Evolutionary conservation across 2,329 filamentous ascomycete genomes (phyloP).

Genomic region (Aspergillus viridinutans): DNA sequence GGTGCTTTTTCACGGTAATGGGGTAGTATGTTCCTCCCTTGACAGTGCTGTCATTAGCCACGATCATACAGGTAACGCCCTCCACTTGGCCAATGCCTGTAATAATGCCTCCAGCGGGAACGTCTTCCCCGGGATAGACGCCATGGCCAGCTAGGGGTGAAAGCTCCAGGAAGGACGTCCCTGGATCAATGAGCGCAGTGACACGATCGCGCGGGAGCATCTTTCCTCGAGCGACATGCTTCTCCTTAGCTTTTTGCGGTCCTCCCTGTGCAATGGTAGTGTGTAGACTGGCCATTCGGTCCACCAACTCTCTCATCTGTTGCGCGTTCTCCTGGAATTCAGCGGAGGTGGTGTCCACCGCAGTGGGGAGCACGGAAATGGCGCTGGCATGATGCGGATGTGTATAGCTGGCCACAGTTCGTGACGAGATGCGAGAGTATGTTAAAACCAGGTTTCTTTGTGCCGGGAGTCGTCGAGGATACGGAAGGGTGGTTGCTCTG

Average conservation of each 20-base stretch:
- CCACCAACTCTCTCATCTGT: conserved; percentile 71
- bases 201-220: conserved; percentile 91
- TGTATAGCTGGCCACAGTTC: conserved; percentile 68
- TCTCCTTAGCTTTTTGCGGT: conserved; percentile 73
- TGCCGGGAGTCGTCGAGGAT: conserved; percentile 19
- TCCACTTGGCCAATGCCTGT: conserved; percentile 87
- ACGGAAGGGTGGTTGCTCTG: conserved; percentile 17
- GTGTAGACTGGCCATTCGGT: conserved; percentile 66
- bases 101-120: conserved; percentile 86
- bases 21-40: conserved; percentile 97
- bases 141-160: conserved; percentile 84
- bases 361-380: conserved; percentile 72
- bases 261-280: conserved; percentile 70
- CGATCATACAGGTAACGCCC: conserved; percentile 86
- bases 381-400: conserved; percentile 76
- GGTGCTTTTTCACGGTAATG: conserved; percentile 95
- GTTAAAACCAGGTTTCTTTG: conserved; percentile 6
- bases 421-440: conserved; percentile 12
- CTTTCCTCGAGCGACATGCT: conserved; percentile 83
- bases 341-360: conserved; percentile 70
- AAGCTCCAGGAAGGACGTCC: conserved; percentile 88
- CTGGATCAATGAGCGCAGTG: conserved; percentile 80
- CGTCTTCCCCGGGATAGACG: conserved; percentile 80
- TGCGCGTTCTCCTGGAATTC: conserved; percentile 77
- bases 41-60: conserved; percentile 94